A percentile compares a stretch with the other conserved stretches of the same genome.
phyloP scores from a whole-genome alignment of 1,139 yeast genomes.

The Kurtzmaniella quercitrusa region DNA sequence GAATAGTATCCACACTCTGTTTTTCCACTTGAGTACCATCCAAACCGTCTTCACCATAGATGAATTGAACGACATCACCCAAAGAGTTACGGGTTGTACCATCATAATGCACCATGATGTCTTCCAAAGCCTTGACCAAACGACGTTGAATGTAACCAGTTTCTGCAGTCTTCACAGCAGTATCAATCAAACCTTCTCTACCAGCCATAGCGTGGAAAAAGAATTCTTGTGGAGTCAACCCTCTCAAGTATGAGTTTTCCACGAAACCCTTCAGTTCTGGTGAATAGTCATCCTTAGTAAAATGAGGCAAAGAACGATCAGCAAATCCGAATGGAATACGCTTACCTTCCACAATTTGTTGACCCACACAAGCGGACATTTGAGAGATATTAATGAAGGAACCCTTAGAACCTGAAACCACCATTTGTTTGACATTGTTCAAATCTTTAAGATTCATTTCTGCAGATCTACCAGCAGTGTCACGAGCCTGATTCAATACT shows the following conservation, averaged over 20 bases:
- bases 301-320: conserved; percentile 95
- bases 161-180: conserved; percentile 98
- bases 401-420: conserved; percentile 98
- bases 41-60: conserved; percentile 98
- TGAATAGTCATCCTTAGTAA: conserved; percentile 95
- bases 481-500: conserved; percentile 96
- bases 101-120: conserved; percentile 98
- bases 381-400: conserved; percentile 97
- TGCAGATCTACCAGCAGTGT: conserved; percentile 97
- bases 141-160: conserved; percentile 99
- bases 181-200: conserved; percentile 99
- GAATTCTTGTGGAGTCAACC: conserved; percentile 97
- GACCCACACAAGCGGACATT: conserved; percentile 99
- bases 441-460: conserved; percentile 92
- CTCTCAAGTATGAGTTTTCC: conserved; percentile 95
- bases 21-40: conserved; percentile 98
- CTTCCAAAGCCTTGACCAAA: conserved; percentile 95
- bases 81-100: conserved; percentile 97
- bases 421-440: conserved; percentile 98
- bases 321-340: conserved; percentile 98
- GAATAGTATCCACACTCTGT: conserved; percentile 94
- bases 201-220: conserved; percentile 99
- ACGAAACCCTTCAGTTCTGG: conserved; percentile 98
- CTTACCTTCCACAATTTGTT: conserved; percentile 98
- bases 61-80: conserved; percentile 93